Base-by-base conservation (phyloP, 2,329 filamentous ascomycete genomes). In the Colletotrichum horii region DNA sequence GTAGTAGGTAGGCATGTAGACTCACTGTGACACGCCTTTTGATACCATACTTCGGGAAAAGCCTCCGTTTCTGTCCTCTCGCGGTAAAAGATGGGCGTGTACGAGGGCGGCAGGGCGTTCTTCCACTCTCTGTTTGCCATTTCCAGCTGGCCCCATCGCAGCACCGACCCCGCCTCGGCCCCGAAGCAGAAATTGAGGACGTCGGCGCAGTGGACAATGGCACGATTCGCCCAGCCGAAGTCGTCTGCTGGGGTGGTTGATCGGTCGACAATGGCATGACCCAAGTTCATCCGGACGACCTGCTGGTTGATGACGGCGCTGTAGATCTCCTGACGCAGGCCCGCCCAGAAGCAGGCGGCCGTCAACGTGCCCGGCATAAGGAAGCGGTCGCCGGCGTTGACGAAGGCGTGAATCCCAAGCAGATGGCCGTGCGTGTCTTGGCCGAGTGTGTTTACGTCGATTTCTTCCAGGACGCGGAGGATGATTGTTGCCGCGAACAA, bases 181-280 rank as follows among this genome's bases (percentile, higher is more conserved):
- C 88, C 87, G 78, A 93, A 93, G 80, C 92, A 93, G 79, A 89
- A 92, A 76, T 92, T 91, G 24, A 93, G 83, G 3, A 93, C 90
- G 76, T 93, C 90, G 26, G 91, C 91, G 68, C 91, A 91, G 78
- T 92, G 89, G 4, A 92, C 87, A 0, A 93, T 87, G 26, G 92
- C 90, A n/a, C 91, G 87, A 80, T 93, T 93, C 3, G 91, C 89
- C 91, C 91, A 92, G 1, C 85, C 85, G 72, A 88, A 88, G 77
- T 92, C 91, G 60, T 87, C 87, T 0, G 86, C 84, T 1, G 85
- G 83, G 3, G 84, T 82, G 9, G 90, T 85, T 0, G 86, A 87
- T 16, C 87, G 86, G 78, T 91, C 88, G 55, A 91, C 86, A 43
- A 91, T 87, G 38, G 83, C 86, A 36, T 78, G 76, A 12, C 87